These are phyloP conservation scores for Multifurca ochricompacta DNA, from an alignment of 768 basidiomycete genomes.

Conservation along the genomic window DNA sequence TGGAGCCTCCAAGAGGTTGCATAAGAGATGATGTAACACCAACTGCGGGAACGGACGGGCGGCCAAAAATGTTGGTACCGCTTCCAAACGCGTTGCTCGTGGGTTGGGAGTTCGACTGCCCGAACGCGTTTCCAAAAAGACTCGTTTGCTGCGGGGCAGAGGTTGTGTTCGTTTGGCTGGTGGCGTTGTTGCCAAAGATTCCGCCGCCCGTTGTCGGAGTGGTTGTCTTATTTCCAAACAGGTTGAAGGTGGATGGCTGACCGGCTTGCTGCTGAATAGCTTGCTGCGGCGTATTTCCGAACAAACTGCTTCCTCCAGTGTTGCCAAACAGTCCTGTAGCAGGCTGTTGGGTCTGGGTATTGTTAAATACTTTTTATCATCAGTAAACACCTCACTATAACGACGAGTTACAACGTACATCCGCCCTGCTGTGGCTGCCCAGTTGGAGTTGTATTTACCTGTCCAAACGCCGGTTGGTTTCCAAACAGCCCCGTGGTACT, in stretches of 20 bases:
- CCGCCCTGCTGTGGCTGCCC: conserved; percentile 20
- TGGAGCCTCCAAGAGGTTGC: conserved; percentile 11
- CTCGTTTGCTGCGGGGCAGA: conserved; percentile 13
- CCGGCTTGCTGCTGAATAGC: conserved; percentile 15
- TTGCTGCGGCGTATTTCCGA: conserved; percentile 18
- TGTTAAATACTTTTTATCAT: conserved; percentile 22
- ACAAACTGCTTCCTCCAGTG: conserved; percentile 13
- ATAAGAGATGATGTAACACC: not conserved
- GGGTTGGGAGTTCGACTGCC: conserved; percentile 34
- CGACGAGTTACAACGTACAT: conserved; percentile 13
- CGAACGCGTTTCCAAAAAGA: conserved; percentile 37
- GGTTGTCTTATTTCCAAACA: conserved; percentile 31
- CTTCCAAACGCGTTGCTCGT: conserved; percentile 19
- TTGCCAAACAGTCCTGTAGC: conserved; percentile 18
- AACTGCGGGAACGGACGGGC: conserved; percentile 7
- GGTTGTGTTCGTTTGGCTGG: conserved; percentile 21
- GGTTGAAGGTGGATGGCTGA: conserved; percentile 19
- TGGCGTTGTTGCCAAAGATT: conserved; percentile 36
- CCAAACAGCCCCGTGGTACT: conserved; percentile 24
- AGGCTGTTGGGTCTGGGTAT: conserved; percentile 19
- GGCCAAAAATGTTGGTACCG: conserved; percentile 25
- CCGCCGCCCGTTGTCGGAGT: conserved; percentile 27
- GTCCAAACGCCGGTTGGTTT: conserved; percentile 15
- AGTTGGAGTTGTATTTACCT: conserved; percentile 14
- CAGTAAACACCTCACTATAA: not conserved